phyloP scores from a whole-genome alignment of 768 basidiomycete genomes.

The Lactarius pseudohatsudake region DNA sequence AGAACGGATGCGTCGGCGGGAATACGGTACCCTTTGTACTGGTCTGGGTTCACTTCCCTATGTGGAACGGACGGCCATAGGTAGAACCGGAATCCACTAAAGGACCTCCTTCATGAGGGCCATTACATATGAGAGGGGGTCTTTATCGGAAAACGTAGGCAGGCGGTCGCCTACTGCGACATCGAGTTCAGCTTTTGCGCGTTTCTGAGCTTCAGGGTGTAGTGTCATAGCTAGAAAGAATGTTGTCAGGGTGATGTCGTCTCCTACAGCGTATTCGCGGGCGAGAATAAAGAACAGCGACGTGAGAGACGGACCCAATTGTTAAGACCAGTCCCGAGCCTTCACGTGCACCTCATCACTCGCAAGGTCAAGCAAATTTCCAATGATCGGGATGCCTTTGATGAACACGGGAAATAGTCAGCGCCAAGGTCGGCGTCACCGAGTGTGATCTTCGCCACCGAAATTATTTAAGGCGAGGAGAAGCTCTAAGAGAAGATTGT shows the following conservation, averaged over 20 bases:
- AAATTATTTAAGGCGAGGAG: not conserved
- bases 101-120: slow-evolving; percentile 30
- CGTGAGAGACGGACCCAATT: slow-evolving; percentile 27
- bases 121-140: slow-evolving; percentile 25
- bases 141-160: slow-evolving; percentile 30
- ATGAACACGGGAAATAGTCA: not conserved
- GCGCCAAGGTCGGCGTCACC: not conserved
- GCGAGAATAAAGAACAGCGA: not conserved
- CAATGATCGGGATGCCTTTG: slow-evolving; percentile 29
- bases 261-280: slow-evolving; percentile 10
- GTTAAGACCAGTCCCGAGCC: slow-evolving; percentile 30
- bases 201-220: slow-evolving; percentile 31
- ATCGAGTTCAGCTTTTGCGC: slow-evolving; percentile 33
- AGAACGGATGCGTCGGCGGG: slow-evolving; percentile 33
- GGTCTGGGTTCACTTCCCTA: slow-evolving; percentile 28
- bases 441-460: not conserved
- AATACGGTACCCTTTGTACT: slow-evolving; percentile 33
- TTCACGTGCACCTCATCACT: slow-evolving; percentile 26
- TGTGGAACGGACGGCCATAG: slow-evolving; percentile 32
- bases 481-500: not conserved
- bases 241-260: slow-evolving; percentile 25
- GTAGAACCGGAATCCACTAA: slow-evolving; percentile 31
- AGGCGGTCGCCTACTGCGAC: slow-evolving; percentile 30
- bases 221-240: slow-evolving; percentile 32
- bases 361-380: slow-evolving; percentile 33